These are phyloP conservation scores for Passalora sequoiae DNA, from an alignment of 2,329 filamentous ascomycete genomes.

Conservation along the genomic window DNA sequence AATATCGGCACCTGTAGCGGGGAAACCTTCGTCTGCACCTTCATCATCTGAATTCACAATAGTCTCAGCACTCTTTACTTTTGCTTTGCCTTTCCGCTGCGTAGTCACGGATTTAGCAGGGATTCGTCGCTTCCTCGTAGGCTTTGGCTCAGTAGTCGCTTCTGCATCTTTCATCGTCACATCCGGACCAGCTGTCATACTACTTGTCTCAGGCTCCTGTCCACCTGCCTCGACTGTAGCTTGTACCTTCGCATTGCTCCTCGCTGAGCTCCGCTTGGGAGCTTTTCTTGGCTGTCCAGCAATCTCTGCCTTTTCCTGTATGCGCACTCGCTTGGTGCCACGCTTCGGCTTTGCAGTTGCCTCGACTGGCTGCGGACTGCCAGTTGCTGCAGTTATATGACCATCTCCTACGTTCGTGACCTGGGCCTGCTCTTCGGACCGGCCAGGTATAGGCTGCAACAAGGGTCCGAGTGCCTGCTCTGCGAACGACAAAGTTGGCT, in stretches of 20 bases:
- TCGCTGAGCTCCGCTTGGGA: slow-evolving; percentile 19
- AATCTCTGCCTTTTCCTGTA: background rate
- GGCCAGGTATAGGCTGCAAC: slow-evolving; percentile 1
- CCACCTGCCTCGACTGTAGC: slow-evolving; percentile 17
- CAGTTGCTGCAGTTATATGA: background rate
- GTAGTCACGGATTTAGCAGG: slow-evolving; percentile 4
- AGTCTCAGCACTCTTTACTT: slow-evolving; percentile 15
- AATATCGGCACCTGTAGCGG: background rate
- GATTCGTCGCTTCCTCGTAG: slow-evolving; percentile 8
- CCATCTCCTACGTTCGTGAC: background rate
- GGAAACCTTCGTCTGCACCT: slow-evolving; percentile 12
- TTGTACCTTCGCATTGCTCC: slow-evolving; percentile 22
- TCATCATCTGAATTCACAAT: slow-evolving; percentile 21
- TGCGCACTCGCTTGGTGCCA: background rate
- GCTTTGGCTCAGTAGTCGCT: slow-evolving; percentile 1
- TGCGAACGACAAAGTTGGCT: background rate
- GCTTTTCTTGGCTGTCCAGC: background rate
- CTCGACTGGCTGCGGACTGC: background rate
- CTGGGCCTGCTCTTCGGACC: background rate
- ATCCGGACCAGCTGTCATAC: background rate
- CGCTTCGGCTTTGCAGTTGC: background rate
- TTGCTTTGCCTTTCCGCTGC: slow-evolving; percentile 10
- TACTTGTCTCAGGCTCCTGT: background rate
- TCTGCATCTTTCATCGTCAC: background rate
- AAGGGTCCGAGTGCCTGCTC: slow-evolving; percentile 1